A percentile compares a stretch with the other conserved stretches of the same genome.
These are phyloP conservation scores for Neodidymelliopsis sp. DNA, from an alignment of 2,329 filamentous ascomycete species.

Conservation along the genomic window DNA sequence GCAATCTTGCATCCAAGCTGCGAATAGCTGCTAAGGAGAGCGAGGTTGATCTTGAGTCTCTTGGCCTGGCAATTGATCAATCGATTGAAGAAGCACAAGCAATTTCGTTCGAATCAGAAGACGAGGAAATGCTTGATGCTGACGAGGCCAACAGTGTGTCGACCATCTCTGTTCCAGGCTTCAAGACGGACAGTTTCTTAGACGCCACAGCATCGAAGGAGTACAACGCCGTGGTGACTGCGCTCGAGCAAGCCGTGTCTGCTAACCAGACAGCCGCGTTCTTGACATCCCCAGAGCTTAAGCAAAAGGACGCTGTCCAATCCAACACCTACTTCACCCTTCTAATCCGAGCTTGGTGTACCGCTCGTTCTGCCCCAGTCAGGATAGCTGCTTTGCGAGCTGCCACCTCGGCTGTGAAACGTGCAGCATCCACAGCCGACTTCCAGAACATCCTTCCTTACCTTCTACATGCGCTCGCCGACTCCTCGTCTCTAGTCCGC, in stretches of 20 bases:
- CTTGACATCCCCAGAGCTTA: slow-evolving; percentile 63
- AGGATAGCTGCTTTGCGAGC: slow-evolving; percentile 74
- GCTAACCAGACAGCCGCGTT: slow-evolving; percentile 50
- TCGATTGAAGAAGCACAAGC: slow-evolving; percentile 23
- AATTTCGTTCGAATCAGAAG: slow-evolving; percentile 49
- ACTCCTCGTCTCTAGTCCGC: slow-evolving; percentile 78
- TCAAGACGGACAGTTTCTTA: slow-evolving; percentile 42
- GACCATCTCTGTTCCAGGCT: slow-evolving; percentile 29
- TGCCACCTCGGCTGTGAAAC: slow-evolving; percentile 41
- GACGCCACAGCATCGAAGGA: slow-evolving; percentile 16
- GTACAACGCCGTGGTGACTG: slow-evolving; percentile 41
- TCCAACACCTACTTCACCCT: slow-evolving; percentile 77
- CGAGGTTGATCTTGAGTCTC: slow-evolving; percentile 74
- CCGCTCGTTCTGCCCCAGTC: slow-evolving; percentile 72
- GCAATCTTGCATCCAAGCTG: slow-evolving; percentile 62
- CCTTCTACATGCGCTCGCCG: slow-evolving; percentile 74
- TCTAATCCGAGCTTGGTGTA: slow-evolving; percentile 77
- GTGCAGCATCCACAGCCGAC: slow-evolving; percentile 61
- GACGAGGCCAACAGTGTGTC: slow-evolving; percentile 53
- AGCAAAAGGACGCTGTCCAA: slow-evolving; percentile 62
- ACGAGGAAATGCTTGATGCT: slow-evolving; percentile 58
- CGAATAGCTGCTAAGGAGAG: slow-evolving; percentile 71
- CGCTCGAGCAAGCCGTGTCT: slow-evolving; percentile 40
- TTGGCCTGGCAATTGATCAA: slow-evolving; percentile 50
- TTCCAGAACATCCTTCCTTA: slow-evolving; percentile 87